Evolutionary conservation across 2,329 filamentous ascomycete genomes (phyloP), one percentile per base, ranked within the genome.

Genomic region (Trichoderma atrobrunneum): DNA sequence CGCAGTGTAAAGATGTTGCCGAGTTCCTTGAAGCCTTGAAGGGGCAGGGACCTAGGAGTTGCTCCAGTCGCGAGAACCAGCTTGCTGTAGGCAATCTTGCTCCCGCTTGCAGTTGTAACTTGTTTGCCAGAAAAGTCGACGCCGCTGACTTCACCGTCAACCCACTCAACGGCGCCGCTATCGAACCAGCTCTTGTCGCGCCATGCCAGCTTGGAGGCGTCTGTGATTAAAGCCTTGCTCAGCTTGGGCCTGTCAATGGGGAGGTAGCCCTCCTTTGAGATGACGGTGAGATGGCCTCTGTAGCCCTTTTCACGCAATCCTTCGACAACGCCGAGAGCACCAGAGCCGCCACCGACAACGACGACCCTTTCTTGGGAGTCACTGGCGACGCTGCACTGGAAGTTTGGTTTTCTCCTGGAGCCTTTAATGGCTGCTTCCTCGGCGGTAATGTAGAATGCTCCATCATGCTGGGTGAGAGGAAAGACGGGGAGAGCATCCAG

Each of bases 181-280:
- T 90, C 90, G 81, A 93, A 98, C 88, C 93, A 98, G 39, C 91
- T 89, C 74, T 90, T 87, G 68, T 93, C 88, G 73, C 96, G 88
- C 87, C 91, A 92, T 56, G 92, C 90, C 57, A 97, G 83, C 83
- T 97, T 97, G 59, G 87, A 87, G 1, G 90, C 82, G 79, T 99
- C 95, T 7, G 93, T 89, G 74, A 98, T 88, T 14, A 99, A 86
- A 0, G 95, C 94, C 83, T 99, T 99, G 78, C 95, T 98, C 56
- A 99, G 87, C 85, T 98, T 98, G 12, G 96, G 94, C 24, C 96
- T 90, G 83, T 99, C 96, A 77, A 98, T 95, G 36, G 95, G 95
- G 39, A 92, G 87, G 80, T 96, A 92, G 26, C 93, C 92, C 81
- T 99, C 96, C 75, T 89, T 91, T 14, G 93, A 91, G 77, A 99